Percentiles rank a stretch among this genome's conserved stretches.
Evolutionary conservation across 116 monocot genomes (phyloP).

Genomic region (Cymodocea nodosa): DNA sequence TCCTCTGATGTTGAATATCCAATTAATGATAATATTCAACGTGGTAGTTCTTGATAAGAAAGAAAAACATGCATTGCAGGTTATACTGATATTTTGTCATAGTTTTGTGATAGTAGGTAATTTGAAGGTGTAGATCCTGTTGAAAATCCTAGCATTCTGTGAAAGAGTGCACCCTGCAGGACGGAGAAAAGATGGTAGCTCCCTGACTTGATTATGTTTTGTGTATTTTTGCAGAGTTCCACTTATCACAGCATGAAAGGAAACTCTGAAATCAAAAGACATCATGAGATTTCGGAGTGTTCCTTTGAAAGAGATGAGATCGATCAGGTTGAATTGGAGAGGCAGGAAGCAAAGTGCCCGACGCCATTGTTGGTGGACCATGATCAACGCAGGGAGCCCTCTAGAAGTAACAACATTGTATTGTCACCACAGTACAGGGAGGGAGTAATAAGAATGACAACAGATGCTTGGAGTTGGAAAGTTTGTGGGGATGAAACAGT

Average conservation of each 20-base stretch:
- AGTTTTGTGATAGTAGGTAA: neutral
- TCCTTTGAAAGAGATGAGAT: constrained; percentile 12
- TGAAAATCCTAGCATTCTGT: no score
- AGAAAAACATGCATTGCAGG: no score
- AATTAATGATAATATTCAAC: no score
- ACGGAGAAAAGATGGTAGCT: neutral
- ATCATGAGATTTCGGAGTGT: constrained; percentile 4
- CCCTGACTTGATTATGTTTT: neutral
- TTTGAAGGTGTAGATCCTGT: neutral
- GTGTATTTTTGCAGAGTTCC: constrained; percentile 19
- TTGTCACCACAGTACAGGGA: constrained; percentile 30
- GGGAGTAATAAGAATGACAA: constrained; percentile 17
- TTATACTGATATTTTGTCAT: no score
- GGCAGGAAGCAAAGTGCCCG: constrained; percentile 14
- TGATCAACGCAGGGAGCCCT: constrained; percentile 10
- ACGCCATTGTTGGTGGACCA: constrained; percentile 13
- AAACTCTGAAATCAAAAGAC: constrained; percentile 3
- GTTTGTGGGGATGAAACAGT: constrained; percentile 53
- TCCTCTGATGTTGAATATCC: no score
- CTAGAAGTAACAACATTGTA: constrained; percentile 9
- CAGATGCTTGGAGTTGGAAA: constrained; percentile 14
- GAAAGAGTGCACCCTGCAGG: no score
- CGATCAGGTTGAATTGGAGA: constrained; percentile 10
- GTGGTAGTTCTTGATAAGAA: no score
- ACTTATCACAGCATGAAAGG: constrained; percentile 14